phyloP scores from a whole-genome alignment of 768 basidiomycete genomes.

The Pisolithus tinctorius region DNA sequence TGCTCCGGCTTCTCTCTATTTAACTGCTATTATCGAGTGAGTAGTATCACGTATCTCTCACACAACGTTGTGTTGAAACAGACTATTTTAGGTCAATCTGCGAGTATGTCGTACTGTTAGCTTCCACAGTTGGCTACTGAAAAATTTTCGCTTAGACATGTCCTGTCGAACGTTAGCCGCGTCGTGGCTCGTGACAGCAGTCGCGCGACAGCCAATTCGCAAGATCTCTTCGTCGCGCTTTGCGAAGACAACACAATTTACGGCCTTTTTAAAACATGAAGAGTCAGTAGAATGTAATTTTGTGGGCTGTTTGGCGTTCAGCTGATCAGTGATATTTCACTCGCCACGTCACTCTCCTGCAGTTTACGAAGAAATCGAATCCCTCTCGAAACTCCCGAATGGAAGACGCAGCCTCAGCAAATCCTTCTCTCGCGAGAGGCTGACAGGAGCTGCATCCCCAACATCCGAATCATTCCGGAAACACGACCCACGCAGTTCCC shows the following conservation, averaged over 20 bases:
- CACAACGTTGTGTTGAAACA: constrained; percentile 18
- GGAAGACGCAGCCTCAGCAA: constrained; percentile 51
- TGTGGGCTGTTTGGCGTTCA: not conserved
- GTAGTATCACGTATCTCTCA: constrained; percentile 28
- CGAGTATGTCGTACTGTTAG: constrained; percentile 54
- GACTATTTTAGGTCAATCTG: constrained; percentile 58
- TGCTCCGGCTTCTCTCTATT: constrained; percentile 80
- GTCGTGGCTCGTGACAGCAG: constrained; percentile 85
- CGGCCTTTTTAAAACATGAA: constrained; percentile 79
- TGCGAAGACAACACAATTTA: constrained; percentile 90
- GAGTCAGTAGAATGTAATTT: constrained; percentile 40
- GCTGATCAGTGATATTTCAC: constrained; percentile 13
- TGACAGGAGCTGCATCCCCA: constrained; percentile 40
- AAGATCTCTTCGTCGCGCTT: constrained; percentile 81
- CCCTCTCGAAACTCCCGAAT: constrained; percentile 50
- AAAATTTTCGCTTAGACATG: constrained; percentile 48
- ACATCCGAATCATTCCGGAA: constrained; percentile 14
- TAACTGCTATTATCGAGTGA: constrained; percentile 91
- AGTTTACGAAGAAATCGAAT: constrained; percentile 80
- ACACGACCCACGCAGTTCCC: constrained; percentile 17
- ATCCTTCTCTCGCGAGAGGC: constrained; percentile 56
- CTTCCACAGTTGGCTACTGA: constrained; percentile 2
- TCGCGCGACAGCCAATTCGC: constrained; percentile 62
- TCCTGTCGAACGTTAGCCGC: constrained; percentile 75
- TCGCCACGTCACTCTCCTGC: constrained; percentile 12